Conservation (phyloP, 2,329 filamentous ascomycete genomes). For the Cladosporium sp. region DNA sequence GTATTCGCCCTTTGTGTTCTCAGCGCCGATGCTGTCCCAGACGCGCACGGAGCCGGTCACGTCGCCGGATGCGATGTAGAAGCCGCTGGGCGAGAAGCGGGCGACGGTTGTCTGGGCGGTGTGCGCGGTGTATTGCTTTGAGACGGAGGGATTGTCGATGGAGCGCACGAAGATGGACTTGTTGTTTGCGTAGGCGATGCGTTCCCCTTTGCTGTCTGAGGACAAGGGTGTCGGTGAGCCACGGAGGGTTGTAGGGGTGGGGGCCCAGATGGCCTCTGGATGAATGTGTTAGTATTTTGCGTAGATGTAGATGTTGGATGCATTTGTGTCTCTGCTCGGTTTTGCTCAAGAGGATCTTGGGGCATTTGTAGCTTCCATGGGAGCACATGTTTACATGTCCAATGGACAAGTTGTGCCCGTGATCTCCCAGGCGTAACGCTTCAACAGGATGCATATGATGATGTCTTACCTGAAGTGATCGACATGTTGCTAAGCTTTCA, state of each 20-base stretch:
- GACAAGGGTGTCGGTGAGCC: constrained; percentile 89
- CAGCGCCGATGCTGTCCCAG: constrained; percentile 85
- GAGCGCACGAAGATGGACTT: constrained; percentile 96
- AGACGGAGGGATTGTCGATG: constrained; percentile 82
- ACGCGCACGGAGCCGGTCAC: constrained; percentile 79
- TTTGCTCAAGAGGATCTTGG: not conserved
- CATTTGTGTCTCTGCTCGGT: not conserved
- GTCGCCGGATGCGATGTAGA: constrained; percentile 93
- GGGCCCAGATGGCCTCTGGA: constrained; percentile 18
- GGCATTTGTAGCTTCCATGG: not conserved
- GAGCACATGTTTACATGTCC: not conserved
- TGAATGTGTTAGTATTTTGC: not conserved
- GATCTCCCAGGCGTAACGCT: not conserved
- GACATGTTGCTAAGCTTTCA: constrained; percentile 22
- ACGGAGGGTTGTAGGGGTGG: constrained; percentile 70
- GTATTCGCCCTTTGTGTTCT: constrained; percentile 91
- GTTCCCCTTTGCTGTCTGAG: constrained; percentile 82
- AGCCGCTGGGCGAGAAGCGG: constrained; percentile 89
- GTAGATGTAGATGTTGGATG: not conserved
- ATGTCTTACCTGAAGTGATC: constrained; percentile 23
- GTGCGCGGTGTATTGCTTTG: constrained; percentile 90
- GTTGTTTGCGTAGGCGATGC: constrained; percentile 89
- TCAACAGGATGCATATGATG: not conserved
- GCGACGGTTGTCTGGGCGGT: constrained; percentile 87
- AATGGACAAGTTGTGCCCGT: not conserved